Percentiles rank a stretch among this genome's conserved stretches.
Conservation (phyloP, 176 grass and related monocot species). For the Musa schizocarpa region DNA sequence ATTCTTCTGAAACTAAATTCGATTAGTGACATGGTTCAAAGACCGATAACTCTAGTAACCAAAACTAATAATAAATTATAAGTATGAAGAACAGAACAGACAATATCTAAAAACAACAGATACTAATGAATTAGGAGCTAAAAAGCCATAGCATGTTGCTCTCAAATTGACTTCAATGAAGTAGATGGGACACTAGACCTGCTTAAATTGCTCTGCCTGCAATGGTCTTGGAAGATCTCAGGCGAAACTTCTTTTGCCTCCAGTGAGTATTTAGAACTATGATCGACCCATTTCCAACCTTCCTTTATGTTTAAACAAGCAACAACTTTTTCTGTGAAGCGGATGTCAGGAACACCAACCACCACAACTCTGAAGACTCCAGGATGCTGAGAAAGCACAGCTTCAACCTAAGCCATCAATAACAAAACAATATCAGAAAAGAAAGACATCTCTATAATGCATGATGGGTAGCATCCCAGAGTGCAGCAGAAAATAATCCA, state of each 20-base stretch:
- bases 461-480: neutral
- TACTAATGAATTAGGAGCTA: too few relatives aligned
- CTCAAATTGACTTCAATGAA: neutral
- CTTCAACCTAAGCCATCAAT: constrained; percentile 48
- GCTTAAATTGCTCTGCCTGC: constrained; percentile 49
- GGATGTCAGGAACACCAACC: constrained; percentile 51
- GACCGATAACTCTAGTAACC: neutral
- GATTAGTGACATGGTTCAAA: neutral
- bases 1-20: neutral
- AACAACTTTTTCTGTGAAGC: constrained; percentile 66
- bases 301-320: constrained; percentile 57
- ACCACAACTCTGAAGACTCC: constrained; percentile 51
- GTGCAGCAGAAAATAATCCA: neutral
- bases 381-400: constrained; percentile 46
- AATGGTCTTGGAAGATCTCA: constrained; percentile 42
- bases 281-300: constrained; percentile 60
- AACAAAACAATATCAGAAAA: neutral
- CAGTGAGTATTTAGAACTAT: constrained; percentile 10
- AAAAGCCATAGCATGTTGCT: neutral
- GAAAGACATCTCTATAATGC: neutral
- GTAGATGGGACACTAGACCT: constrained; percentile 30
- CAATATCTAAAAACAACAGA: too few relatives aligned
- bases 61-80: too few relatives aligned
- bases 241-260: constrained; percentile 38
- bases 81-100: too few relatives aligned